phyloP scores from a whole-genome alignment of 2,329 filamentous ascomycete genomes.

The Talaromyces marneffei region DNA sequence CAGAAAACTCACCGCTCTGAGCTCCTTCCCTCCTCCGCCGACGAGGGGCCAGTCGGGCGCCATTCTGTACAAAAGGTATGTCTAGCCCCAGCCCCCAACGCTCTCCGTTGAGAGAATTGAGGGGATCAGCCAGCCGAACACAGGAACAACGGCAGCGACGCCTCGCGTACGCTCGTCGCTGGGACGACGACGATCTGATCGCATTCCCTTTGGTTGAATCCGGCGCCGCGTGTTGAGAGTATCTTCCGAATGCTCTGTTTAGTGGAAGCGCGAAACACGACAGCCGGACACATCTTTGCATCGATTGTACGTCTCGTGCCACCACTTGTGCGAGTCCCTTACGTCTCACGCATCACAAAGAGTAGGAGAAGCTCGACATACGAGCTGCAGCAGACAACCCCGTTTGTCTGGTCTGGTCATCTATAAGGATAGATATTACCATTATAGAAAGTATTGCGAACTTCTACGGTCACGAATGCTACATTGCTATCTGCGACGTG shows the following conservation, averaged over 20 bases:
- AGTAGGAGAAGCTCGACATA: background rate
- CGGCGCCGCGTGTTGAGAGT: background rate
- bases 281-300: background rate
- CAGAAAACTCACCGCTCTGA: background rate
- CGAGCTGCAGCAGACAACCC: background rate
- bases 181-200: background rate
- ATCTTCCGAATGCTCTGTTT: background rate
- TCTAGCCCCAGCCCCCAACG: background rate
- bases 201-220: background rate
- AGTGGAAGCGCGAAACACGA: background rate
- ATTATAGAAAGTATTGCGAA: background rate
- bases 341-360: background rate
- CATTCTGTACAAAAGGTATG: background rate
- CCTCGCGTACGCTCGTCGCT: background rate
- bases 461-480: slow-evolving; percentile 4
- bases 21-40: background rate
- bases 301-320: background rate
- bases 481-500: background rate
- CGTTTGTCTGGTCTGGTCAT: no score
- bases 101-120: background rate
- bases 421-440: background rate
- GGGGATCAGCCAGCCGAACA: background rate
- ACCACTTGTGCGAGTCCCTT: background rate
- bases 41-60: background rate
- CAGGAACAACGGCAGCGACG: background rate